These are phyloP conservation scores for Dinochytrium kinnereticum DNA, from an alignment of 371 early-diverging fungal genomes.

Conservation along the genomic window DNA sequence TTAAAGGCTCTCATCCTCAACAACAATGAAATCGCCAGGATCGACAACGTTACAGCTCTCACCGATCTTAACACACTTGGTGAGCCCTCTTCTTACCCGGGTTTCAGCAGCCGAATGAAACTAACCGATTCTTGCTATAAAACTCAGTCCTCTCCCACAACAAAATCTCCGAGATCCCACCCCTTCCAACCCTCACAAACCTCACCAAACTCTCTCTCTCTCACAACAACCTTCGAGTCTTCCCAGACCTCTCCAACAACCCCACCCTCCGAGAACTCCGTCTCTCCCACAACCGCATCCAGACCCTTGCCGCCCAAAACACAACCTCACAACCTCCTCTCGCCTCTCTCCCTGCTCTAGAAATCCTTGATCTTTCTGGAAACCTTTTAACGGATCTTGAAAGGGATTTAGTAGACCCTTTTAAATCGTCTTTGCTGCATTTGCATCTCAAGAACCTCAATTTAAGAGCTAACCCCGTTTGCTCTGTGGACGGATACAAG, in stretches of 20 bases:
- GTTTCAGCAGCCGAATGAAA: background rate
- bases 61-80: slow-evolving; percentile 73
- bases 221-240: slow-evolving; percentile 69
- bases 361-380: slow-evolving; percentile 77
- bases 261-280: slow-evolving; percentile 72
- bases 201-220: slow-evolving; percentile 78
- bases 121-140: background rate
- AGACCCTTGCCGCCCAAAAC: slow-evolving; percentile 59
- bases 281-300: slow-evolving; percentile 77
- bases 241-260: slow-evolving; percentile 71
- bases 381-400: slow-evolving; percentile 66
- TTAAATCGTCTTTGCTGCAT: slow-evolving; percentile 54
- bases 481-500: slow-evolving; percentile 35
- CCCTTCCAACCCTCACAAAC: slow-evolving; percentile 57
- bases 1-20: slow-evolving; percentile 85
- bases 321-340: slow-evolving; percentile 39
- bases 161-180: slow-evolving; percentile 64
- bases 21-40: slow-evolving; percentile 69
- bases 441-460: slow-evolving; percentile 71
- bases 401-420: slow-evolving; percentile 60
- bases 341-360: slow-evolving; percentile 48
- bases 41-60: slow-evolving; percentile 68
- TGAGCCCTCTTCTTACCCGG: slow-evolving; percentile 34
- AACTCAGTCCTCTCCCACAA: slow-evolving; percentile 79
- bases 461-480: slow-evolving; percentile 80